A percentile compares a stretch with the other conserved stretches of the same genome.
phyloP scores from a whole-genome alignment of 148 eudicot genomes.

The Nyssa sinensis region DNA sequence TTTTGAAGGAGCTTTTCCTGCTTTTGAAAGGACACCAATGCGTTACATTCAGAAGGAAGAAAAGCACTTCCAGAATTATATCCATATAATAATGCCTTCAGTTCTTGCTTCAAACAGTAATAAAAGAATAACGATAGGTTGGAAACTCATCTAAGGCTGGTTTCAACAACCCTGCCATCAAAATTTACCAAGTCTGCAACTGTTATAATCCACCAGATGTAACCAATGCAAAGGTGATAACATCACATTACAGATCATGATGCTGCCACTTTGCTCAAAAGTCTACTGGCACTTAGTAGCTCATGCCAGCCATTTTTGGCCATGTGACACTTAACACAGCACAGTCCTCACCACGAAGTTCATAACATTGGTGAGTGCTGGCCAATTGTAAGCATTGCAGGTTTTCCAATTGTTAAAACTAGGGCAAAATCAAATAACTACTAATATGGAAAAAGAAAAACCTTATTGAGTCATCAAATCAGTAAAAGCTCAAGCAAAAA shows the following conservation, averaged over 20 bases:
- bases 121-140: background rate
- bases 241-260: no score
- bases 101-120: background rate
- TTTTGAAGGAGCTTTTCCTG: background rate
- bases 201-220: no score
- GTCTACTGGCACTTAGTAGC: background rate
- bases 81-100: no score
- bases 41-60: background rate
- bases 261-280: no score
- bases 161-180: background rate
- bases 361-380: background rate
- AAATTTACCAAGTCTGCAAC: no score
- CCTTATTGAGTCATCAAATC: background rate
- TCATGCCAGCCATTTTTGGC: background rate
- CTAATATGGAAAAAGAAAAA: background rate
- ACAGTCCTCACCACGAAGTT: background rate
- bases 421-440: background rate
- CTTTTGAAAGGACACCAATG: background rate
- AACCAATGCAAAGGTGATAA: no score
- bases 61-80: background rate
- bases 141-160: background rate
- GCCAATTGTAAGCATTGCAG: background rate
- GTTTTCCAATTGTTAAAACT: background rate
- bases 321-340: background rate
- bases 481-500: background rate